A percentile compares a stretch with the other conserved stretches of the same genome.
These are phyloP conservation scores for Colletotrichum lupini DNA, from an alignment of 2,329 filamentous ascomycete species.

Conservation along the genomic window DNA sequence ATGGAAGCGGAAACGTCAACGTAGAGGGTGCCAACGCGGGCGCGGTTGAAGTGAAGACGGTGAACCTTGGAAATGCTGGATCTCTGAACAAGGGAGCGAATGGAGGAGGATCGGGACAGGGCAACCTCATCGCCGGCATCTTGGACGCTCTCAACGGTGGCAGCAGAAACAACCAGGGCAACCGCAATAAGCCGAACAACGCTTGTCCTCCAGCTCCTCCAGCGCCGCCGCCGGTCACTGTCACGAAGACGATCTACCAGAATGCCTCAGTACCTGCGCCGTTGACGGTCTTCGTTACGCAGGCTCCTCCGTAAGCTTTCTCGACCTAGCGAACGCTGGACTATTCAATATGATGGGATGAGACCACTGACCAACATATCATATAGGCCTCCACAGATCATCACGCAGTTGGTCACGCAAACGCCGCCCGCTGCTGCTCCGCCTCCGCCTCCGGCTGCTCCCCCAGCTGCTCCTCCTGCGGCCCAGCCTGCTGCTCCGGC, in stretches of 20 bases:
- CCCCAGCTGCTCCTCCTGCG: conserved; percentile 7
- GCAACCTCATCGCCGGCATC: conserved; percentile 28
- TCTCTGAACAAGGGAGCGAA: conserved; percentile 1
- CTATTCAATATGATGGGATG: background rate
- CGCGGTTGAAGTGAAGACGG: conserved; percentile 22
- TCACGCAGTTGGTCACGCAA: conserved; percentile 1
- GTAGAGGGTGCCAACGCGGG: conserved; percentile 3
- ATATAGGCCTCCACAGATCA: conserved; percentile 18
- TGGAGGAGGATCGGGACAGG: conserved; percentile 12
- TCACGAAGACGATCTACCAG: conserved; percentile 23
- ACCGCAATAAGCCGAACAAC: background rate
- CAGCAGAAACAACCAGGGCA: conserved; percentile 41
- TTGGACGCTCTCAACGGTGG: conserved; percentile 31
- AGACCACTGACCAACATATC: background rate
- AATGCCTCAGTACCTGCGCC: conserved; percentile 28
- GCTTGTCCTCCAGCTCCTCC: background rate
- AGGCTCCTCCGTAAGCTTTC: conserved; percentile 17
- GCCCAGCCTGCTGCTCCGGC: conserved; percentile 9
- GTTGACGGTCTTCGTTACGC: conserved; percentile 30
- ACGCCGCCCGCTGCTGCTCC: conserved; percentile 31
- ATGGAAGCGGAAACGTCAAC: conserved; percentile 24
- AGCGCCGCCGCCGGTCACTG: conserved; percentile 11
- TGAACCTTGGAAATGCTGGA: conserved; percentile 14
- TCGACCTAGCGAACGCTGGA: background rate
- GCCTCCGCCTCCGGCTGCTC: background rate